A percentile compares a stretch with the other conserved stretches of the same genome.
Evolutionary conservation across 495 filamentous ascomycete species (phyloP).

Genomic region (Symbiotaphrina buchneri): DNA sequence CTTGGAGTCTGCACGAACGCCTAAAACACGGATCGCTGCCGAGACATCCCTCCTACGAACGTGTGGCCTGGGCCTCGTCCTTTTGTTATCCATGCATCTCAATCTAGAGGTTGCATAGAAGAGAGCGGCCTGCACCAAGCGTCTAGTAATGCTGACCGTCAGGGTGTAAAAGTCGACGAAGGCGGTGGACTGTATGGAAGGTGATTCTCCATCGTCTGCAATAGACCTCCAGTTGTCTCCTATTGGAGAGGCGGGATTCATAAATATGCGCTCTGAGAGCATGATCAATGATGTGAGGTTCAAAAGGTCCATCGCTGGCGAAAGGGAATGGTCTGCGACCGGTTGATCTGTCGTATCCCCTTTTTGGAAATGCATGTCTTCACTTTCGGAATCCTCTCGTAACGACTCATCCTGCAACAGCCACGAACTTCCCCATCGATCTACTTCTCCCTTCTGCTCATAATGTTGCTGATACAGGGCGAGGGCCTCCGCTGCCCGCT

Average conservation of each 20-base stretch:
- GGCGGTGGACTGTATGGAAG: slow-evolving; percentile 42
- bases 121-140: slow-evolving; percentile 41
- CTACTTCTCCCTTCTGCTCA: slow-evolving; percentile 28
- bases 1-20: slow-evolving; percentile 17
- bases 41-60: slow-evolving; percentile 38
- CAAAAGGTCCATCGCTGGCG: slow-evolving; percentile 33
- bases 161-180: slow-evolving; percentile 56
- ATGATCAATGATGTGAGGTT: slow-evolving; percentile 33
- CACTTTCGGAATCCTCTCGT: slow-evolving; percentile 10
- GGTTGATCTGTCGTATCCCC: too few species aligned
- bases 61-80: slow-evolving; percentile 5
- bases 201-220: slow-evolving; percentile 22
- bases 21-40: slow-evolving; percentile 35
- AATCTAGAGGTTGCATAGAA: slow-evolving; percentile 39
- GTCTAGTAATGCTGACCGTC: slow-evolving; percentile 35
- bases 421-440: slow-evolving; percentile 31
- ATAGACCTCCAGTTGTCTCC: slow-evolving; percentile 45
- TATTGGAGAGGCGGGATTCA: slow-evolving; percentile 38
- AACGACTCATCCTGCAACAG: slow-evolving; percentile 21
- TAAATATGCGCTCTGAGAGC: slow-evolving; percentile 46
- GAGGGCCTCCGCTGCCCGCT: slow-evolving; percentile 39
- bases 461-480: slow-evolving; percentile 28
- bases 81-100: slow-evolving; percentile 16
- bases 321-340: too few species aligned
- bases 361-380: too few species aligned